Evolutionary conservation across 202 grass and related monocot genomes (phyloP).

Genomic region (Saccharum hybrid): DNA sequence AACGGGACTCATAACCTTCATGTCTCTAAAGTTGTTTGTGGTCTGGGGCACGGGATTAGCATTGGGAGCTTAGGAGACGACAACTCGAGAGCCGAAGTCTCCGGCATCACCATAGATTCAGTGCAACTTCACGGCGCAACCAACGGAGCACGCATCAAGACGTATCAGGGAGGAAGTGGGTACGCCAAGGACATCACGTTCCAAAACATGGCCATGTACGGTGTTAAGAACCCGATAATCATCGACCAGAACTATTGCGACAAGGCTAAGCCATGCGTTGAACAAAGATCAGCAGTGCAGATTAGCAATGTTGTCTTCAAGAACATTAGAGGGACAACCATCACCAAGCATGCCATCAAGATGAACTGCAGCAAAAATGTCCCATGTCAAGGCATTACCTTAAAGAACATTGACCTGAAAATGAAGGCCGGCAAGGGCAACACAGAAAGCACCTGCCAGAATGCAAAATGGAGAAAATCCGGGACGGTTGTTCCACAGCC

Average conservation of each 20-base stretch:
- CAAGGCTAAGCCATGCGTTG: background rate
- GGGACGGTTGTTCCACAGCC: slow-evolving; percentile 27
- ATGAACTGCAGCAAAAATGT: slow-evolving; percentile 58
- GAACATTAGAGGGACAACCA: slow-evolving; percentile 76
- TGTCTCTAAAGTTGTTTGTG: slow-evolving; percentile 41
- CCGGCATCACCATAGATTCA: slow-evolving; percentile 43
- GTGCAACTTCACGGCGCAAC: slow-evolving; percentile 35
- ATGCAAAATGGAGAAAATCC: slow-evolving; percentile 10
- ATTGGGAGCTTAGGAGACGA: slow-evolving; percentile 57
- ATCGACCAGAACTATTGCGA: slow-evolving; percentile 67
- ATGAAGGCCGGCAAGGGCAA: slow-evolving; percentile 16
- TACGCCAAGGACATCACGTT: slow-evolving; percentile 61
- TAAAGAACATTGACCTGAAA: slow-evolving; percentile 56
- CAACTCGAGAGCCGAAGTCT: slow-evolving; percentile 42
- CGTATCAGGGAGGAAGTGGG: slow-evolving; percentile 56
- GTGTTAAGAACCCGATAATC: slow-evolving; percentile 57
- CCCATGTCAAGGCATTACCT: slow-evolving; percentile 49
- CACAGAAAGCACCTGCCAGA: slow-evolving; percentile 22
- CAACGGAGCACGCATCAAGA: slow-evolving; percentile 60
- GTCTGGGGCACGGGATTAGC: slow-evolving; percentile 67
- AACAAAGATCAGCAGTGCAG: slow-evolving; percentile 56
- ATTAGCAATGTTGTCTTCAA: slow-evolving; percentile 59
- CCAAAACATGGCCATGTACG: slow-evolving; percentile 59
- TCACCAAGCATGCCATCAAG: slow-evolving; percentile 55
- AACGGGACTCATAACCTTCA: slow-evolving; percentile 41